Evolutionary conservation across 2,329 filamentous ascomycete species (phyloP).

Genomic region (Pezicula radicicola): DNA sequence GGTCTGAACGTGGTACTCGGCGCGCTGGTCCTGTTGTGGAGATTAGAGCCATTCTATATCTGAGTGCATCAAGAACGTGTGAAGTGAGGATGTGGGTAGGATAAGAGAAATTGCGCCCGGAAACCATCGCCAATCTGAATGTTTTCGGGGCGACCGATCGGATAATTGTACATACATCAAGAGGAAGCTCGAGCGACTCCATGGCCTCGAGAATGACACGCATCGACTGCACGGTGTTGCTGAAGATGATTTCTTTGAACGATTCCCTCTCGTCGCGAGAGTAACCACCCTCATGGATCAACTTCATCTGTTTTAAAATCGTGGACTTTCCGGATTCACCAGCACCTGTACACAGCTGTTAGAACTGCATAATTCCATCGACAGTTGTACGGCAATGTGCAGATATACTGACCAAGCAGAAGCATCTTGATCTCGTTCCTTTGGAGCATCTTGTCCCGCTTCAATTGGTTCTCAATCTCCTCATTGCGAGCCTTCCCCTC

Average conservation of each 20-base stretch:
- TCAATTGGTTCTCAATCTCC: constrained; percentile 99
- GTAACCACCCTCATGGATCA: constrained; percentile 98
- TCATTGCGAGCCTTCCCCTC: constrained; percentile 99
- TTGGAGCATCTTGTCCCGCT: constrained; percentile 98
- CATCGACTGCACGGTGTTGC: constrained; percentile 91
- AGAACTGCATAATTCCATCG: not conserved
- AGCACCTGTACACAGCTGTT: constrained; percentile 42
- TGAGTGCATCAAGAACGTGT: not conserved
- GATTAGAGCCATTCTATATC: not conserved
- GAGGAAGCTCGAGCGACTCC: constrained; percentile 77
- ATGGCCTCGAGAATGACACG: constrained; percentile 89
- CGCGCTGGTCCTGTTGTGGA: constrained; percentile 38
- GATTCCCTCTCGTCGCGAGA: constrained; percentile 94
- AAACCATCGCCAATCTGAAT: not conserved
- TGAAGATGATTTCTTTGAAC: constrained; percentile 94
- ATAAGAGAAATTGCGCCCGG: not conserved
- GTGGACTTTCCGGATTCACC: constrained; percentile 97
- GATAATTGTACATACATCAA: constrained; percentile 44
- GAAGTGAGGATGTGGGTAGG: not conserved
- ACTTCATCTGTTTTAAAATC: constrained; percentile 97
- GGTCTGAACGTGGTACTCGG: constrained; percentile 31
- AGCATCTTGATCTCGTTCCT: constrained; percentile 99
- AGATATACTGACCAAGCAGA: constrained; percentile 73
- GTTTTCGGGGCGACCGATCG: no score
- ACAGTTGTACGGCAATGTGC: not conserved